Base-by-base conservation (phyloP, 2,329 filamentous ascomycete genomes). In the Cladosporium austrohemisphaericum region DNA sequence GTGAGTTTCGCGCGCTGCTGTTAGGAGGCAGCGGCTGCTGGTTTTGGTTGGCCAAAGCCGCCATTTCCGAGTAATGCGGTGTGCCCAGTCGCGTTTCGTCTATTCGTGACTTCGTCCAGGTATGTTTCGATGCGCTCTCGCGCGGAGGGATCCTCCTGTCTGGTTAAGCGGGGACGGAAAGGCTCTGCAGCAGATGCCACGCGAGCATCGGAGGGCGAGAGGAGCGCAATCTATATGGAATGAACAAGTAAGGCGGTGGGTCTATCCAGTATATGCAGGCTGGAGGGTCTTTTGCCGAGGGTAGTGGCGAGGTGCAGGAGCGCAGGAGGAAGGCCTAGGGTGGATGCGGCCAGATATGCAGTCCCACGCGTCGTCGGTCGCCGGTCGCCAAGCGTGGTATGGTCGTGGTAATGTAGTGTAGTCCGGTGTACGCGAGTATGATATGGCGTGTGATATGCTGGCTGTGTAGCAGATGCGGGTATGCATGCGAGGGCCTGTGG, bases 11-110 rank as follows among this genome's bases (percentile, higher is more conserved):
- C 25, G 44, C 44, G 47, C 55, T 51, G 52, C 57, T 56, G 52
- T 56, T 56, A 29, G 52, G 38, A 18, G 58, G 55, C 23, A 57
- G 53, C n/a, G 58, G 57, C 38, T 60, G 59, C 52, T 59, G 62
- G 50, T 56, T 58, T 50, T 57, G 57, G 36, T 57, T 60, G 49
- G 59, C 61, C 51, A 65, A 55, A 26, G 59, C 57, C 40, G 62
- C 61, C 67, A 73, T 65, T 63, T 35, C 37, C 31, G 16, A 23
- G 25, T 23, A 22, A 16, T 31, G n/a, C 10, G 33, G 44, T 38
- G 44, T 38, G 16, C 33, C 44, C 44, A 47, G 33, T 47, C 44
- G 35, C 19, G 25, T 8, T 40, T 18, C 5, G 10, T 18, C 25
- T 14, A 22, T 37, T 18, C 44, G 33, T 31, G 22, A 8, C 25